Evolutionary conservation across 2,329 filamentous ascomycete genomes (phyloP), one percentile per base, ranked within the genome.

Genomic region (Trichophyton simii): DNA sequence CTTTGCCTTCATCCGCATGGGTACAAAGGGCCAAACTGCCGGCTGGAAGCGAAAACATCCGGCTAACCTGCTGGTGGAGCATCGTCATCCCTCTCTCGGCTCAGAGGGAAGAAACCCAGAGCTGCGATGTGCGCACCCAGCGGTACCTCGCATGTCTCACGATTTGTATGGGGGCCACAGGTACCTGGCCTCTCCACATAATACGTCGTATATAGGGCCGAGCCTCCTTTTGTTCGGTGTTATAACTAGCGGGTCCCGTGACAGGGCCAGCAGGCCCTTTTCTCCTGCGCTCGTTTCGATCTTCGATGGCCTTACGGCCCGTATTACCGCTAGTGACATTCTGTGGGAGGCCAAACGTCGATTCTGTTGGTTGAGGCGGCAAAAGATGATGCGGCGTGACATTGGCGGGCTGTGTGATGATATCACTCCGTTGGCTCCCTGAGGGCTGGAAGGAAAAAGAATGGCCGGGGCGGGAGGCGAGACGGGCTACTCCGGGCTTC

Each of bases 31-130:
- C 34, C 50, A 54, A 54, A 54, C 50, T 54, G 50, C 50, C 50
- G 50, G 22, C 50, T 31, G 50, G 50, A 54, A 54, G 50, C 50
- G 50, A 54, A 54, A 25, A 31, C 50, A 54, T 54, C 50, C 50
- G 50, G 50, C 25, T n/a, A 44, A 44, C 15, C 41, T 25, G 50
- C 22, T 44, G 41, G 41, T 44, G 41, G 41, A 44, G 41, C 13
- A 44, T 44, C 13, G 15, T 44, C 41, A 18, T 44, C 41, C 34
- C 34, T 38, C 34, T 38, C 34, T 38, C 34, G 41, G 41, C 13
- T 15, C 41, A 54, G 50, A 34, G 18, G 50, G 50, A 54, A 22
- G 28, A 13, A 25, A 13, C 18, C 46, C 22, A 52, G 46, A 22
- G 46, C 11, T 52, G 46, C 34, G 34, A 13, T 13, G 9, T 31